These are phyloP conservation scores for Dothideomycetidae sp. DNA, from an alignment of 2,329 filamentous ascomycete species.

Conservation along the genomic window DNA sequence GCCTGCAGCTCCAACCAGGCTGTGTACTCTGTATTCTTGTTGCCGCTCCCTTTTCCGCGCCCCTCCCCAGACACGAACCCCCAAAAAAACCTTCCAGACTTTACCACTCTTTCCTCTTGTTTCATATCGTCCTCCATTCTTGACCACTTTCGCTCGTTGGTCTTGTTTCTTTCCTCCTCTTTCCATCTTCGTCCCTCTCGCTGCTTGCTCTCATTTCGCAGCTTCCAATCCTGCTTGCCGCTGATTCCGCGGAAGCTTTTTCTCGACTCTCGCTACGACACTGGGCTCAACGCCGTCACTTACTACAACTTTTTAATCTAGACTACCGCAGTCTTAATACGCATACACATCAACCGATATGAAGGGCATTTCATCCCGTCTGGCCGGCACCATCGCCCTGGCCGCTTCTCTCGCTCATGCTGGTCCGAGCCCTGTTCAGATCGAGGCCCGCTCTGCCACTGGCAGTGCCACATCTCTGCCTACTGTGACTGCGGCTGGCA, in stretches of 20 bases:
- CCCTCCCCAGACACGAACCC: too few relatives aligned
- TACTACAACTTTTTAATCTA: too few relatives aligned
- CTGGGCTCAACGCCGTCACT: too few relatives aligned
- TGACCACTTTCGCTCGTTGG: slow-evolving; percentile 3
- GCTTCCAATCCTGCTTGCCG: background rate
- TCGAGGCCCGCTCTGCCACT: slow-evolving; percentile 21
- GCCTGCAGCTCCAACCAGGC: too few relatives aligned
- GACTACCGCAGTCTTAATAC: slow-evolving; percentile 10
- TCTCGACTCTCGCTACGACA: too few relatives aligned
- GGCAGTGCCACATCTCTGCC: slow-evolving; percentile 33
- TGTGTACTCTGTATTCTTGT: too few relatives aligned
- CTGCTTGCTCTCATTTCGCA: slow-evolving; percentile 4
- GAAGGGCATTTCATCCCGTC: slow-evolving; percentile 33
- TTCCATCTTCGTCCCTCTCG: slow-evolving; percentile 9
- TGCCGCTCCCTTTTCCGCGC: too few relatives aligned
- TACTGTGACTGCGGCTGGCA: slow-evolving; percentile 48
- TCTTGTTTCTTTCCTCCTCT: slow-evolving; percentile 10
- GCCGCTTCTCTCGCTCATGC: slow-evolving; percentile 33
- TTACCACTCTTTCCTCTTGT: too few relatives aligned
- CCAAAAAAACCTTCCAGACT: too few relatives aligned
- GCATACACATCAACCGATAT: slow-evolving; percentile 25
- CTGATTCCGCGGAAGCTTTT: slow-evolving; percentile 8
- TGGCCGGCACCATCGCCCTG: slow-evolving; percentile 22
- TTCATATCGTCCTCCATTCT: too few relatives aligned
- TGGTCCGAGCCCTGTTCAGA: slow-evolving; percentile 25